A percentile compares a stretch with the other conserved stretches of the same genome.
phyloP scores from a whole-genome alignment of 306 rosid species.

The Carpinus viminea region DNA sequence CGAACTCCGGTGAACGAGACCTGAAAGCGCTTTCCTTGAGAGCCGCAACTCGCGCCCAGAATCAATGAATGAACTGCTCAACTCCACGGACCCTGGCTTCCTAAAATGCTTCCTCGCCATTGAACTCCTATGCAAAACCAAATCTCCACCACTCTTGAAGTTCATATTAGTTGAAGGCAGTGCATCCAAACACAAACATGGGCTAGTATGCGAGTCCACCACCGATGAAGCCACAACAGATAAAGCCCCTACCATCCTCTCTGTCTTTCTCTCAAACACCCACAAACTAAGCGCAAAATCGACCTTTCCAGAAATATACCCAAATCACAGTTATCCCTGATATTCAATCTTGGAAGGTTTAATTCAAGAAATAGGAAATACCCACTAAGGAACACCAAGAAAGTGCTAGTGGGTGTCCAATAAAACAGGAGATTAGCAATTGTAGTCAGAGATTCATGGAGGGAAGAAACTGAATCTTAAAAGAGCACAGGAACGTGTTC shows the following conservation, averaged over 20 bases:
- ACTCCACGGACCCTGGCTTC: conserved; percentile 40
- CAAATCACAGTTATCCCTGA: conserved; percentile 16
- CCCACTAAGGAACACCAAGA: conserved; percentile 18
- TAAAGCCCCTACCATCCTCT: conserved; percentile 72
- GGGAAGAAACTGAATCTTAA: conserved; percentile 26
- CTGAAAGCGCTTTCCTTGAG: conserved; percentile 31
- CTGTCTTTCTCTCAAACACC: not conserved
- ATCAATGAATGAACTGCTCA: conserved; percentile 71
- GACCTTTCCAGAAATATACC: conserved; percentile 3
- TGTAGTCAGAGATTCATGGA: conserved; percentile 49
- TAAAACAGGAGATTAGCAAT: conserved; percentile 28
- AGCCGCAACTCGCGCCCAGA: conserved; percentile 63
- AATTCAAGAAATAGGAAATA: conserved; percentile 20
- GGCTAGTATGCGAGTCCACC: conserved; percentile 81
- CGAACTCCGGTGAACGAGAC: conserved; percentile 36
- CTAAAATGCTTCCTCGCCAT: conserved; percentile 42
- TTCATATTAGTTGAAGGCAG: conserved; percentile 58
- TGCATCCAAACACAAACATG: conserved; percentile 85
- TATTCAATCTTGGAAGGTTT: not conserved
- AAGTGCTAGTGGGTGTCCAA: conserved; percentile 39
- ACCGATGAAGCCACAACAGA: conserved; percentile 69
- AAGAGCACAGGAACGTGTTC: conserved; percentile 13
- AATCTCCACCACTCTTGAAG: conserved; percentile 65
- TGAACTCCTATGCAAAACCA: conserved; percentile 50
- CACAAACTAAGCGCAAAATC: conserved; percentile 17